Conservation (phyloP, 2,329 filamentous ascomycete species). For the Claviceps pazoutovae region DNA sequence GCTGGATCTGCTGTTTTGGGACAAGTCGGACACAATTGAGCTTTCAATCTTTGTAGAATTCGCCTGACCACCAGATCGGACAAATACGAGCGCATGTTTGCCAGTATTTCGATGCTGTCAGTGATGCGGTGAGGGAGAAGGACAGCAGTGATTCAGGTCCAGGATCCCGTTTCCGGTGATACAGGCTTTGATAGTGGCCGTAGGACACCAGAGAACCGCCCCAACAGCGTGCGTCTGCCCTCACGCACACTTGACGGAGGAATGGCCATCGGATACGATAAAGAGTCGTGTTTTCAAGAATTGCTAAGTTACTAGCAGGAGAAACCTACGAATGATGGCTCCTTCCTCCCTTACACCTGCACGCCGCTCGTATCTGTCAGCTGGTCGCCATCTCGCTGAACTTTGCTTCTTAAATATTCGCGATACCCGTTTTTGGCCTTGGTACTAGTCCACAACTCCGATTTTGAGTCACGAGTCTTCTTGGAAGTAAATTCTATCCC, state of each 20-base stretch:
- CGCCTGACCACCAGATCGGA: background rate
- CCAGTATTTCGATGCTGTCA: background rate
- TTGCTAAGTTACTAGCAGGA: background rate
- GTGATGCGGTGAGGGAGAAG: background rate
- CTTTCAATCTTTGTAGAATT: background rate
- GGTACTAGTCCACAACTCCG: conserved; percentile 18
- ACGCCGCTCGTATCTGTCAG: background rate
- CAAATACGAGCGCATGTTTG: background rate
- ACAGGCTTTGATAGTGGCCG: background rate
- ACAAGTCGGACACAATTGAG: background rate
- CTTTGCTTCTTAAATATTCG: conserved; percentile 24
- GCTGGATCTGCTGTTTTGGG: background rate
- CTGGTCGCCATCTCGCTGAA: conserved; percentile 6
- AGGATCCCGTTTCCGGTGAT: background rate
- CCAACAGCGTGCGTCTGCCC: background rate
- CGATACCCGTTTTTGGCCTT: conserved; percentile 16
- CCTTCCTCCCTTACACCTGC: conserved; percentile 1
- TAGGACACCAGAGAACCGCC: background rate
- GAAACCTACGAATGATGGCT: background rate
- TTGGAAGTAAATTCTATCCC: conserved; percentile 23
- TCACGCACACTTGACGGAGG: background rate
- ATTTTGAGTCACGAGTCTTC: conserved; percentile 14
- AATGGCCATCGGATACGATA: background rate
- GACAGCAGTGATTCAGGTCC: background rate
- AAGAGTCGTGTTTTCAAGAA: background rate